Percentiles rank a stretch among this genome's conserved stretches.
Evolutionary conservation across 139 green algal species (phyloP).

Genomic region (Chlorella sp.): DNA sequence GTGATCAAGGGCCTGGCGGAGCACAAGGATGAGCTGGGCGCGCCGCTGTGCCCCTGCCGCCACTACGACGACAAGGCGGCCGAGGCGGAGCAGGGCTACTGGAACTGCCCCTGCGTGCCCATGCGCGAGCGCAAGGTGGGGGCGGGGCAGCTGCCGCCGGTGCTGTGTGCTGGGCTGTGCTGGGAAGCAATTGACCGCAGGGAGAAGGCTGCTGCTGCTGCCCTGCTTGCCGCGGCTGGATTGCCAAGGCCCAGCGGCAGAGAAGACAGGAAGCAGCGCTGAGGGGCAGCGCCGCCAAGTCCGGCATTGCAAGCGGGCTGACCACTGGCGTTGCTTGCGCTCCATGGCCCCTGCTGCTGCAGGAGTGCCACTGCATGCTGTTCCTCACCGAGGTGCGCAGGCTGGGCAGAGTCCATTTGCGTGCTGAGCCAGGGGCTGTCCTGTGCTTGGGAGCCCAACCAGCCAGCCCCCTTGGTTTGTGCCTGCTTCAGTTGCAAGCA

Average conservation of each 20-base stretch:
- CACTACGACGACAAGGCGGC: conserved; percentile 99
- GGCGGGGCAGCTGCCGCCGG: background rate
- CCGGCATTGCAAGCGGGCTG: background rate
- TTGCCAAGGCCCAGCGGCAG: too few relatives aligned
- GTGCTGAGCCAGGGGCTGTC: too few relatives aligned
- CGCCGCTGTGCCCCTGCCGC: conserved; percentile 96
- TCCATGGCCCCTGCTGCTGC: background rate
- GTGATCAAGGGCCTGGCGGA: conserved; percentile 98
- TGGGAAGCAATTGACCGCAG: too few relatives aligned
- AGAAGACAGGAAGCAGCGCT: too few relatives aligned
- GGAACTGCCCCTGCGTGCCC: conserved; percentile 99
- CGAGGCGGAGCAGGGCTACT: conserved; percentile 96
- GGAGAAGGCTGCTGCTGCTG: too few relatives aligned
- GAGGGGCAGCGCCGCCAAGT: too few relatives aligned
- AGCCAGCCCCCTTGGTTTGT: too few relatives aligned
- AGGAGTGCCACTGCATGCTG: conserved; percentile 99
- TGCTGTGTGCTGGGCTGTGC: background rate
- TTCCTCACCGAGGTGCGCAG: conserved; percentile 88
- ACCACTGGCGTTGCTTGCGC: background rate
- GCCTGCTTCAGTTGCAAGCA: too few relatives aligned
- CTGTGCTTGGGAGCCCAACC: too few relatives aligned
- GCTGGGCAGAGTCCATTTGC: too few relatives aligned
- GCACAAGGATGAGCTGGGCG: conserved; percentile 97
- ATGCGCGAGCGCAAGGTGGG: conserved; percentile 96
- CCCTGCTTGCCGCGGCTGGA: too few relatives aligned